These are phyloP conservation scores for Zhuliangozyma blackwelliae DNA, from an alignment of 1,139 yeast species.

Conservation along the genomic window DNA sequence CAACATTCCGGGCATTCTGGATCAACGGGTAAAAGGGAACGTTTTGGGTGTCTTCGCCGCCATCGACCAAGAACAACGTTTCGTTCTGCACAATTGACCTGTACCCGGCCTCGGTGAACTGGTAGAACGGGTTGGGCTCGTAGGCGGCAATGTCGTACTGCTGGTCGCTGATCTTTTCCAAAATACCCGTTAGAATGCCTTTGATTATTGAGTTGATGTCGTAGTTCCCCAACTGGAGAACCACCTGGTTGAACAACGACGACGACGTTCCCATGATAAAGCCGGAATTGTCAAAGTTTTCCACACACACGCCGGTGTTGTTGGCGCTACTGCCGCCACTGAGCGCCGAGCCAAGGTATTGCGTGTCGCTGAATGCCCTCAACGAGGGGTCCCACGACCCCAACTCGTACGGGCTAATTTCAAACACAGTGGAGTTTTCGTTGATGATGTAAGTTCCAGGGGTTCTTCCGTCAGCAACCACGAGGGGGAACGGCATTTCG, in stretches of 20 bases:
- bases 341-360: constrained; percentile 32
- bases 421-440: constrained; percentile 39
- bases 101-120: constrained; percentile 13
- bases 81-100: constrained; percentile 26
- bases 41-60: constrained; percentile 81
- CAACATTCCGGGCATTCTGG: constrained; percentile 65
- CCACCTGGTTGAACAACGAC: constrained; percentile 35
- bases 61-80: constrained; percentile 68
- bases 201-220: constrained; percentile 19
- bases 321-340: constrained; percentile 21
- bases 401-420: constrained; percentile 37
- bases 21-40: constrained; percentile 76
- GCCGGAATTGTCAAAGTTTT: constrained; percentile 75
- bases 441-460: constrained; percentile 30
- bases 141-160: constrained; percentile 38
- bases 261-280: constrained; percentile 76
- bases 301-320: constrained; percentile 45
- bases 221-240: constrained; percentile 18
- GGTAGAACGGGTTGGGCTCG: constrained; percentile 36
- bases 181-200: constrained; percentile 18
- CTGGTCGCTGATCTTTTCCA: constrained; percentile 19
- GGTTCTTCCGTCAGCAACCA: constrained; percentile 36
- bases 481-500: constrained; percentile 39
- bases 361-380: constrained; percentile 23
- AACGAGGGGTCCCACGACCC: constrained; percentile 45